Percentiles rank a stretch among this genome's conserved stretches.
Evolutionary conservation across 306 rosid species (phyloP).

Genomic region (Styphnolobium japonicum): DNA sequence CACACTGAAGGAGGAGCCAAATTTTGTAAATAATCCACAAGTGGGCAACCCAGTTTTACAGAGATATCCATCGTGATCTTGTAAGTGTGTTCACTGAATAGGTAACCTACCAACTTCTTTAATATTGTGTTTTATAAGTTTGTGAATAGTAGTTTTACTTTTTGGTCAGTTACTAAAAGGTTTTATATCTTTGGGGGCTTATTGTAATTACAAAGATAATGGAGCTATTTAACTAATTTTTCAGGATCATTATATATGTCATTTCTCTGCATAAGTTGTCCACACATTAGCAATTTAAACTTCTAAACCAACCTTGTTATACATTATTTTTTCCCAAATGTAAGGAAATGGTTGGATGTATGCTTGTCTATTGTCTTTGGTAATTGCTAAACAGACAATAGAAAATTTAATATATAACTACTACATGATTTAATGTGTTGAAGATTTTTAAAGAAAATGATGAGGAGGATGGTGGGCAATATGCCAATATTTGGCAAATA

Average conservation of each 20-base stretch:
- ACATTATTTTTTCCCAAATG: background rate
- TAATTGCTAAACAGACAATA: background rate
- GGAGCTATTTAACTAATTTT: constrained; percentile 8
- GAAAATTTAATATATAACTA: background rate
- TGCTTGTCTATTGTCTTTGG: background rate
- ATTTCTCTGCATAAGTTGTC: background rate
- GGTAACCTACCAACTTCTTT: constrained; percentile 33
- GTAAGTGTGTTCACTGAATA: constrained; percentile 46
- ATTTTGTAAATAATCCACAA: constrained; percentile 31
- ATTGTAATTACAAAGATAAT: background rate
- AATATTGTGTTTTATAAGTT: constrained; percentile 10
- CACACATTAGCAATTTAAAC: background rate
- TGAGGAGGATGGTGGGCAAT: background rate
- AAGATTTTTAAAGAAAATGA: background rate
- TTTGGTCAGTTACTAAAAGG: background rate
- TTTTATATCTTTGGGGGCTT: background rate
- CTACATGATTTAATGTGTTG: background rate
- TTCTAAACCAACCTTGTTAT: background rate
- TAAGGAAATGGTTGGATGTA: background rate
- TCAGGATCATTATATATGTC: background rate
- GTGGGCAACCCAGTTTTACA: constrained; percentile 34
- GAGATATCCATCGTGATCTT: constrained; percentile 43
- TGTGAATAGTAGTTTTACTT: constrained; percentile 7
- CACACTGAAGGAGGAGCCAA: constrained; percentile 55
- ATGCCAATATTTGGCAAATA: background rate